These are phyloP conservation scores for Sordaria brevicollis DNA, from an alignment of 495 filamentous ascomycete species.

Conservation along the genomic window DNA sequence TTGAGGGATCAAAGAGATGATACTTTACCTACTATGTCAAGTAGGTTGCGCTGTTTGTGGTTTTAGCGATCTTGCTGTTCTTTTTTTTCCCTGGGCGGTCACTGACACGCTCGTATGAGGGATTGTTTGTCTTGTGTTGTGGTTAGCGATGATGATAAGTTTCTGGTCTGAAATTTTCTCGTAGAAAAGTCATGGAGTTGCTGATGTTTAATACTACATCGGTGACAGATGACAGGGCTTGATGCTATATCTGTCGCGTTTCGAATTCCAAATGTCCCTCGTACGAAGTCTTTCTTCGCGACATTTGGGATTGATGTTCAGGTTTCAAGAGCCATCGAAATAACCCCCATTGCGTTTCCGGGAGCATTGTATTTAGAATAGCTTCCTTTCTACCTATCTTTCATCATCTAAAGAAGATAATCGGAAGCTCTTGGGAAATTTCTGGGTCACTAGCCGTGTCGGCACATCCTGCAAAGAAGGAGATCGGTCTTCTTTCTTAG, in stretches of 20 bases:
- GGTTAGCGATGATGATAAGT: not conserved
- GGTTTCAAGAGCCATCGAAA: not conserved
- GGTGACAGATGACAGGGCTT: not conserved
- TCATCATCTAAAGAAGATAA: not conserved
- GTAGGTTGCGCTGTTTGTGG: not conserved
- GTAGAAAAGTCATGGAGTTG: not conserved
- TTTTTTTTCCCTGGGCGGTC: not conserved
- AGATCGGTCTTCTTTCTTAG: not conserved
- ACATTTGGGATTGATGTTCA: not conserved
- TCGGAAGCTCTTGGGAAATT: not conserved
- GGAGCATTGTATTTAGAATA: not conserved
- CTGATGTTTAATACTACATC: not conserved
- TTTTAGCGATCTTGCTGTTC: not conserved
- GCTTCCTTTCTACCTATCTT: too few relatives aligned
- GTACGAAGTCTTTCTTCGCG: not conserved
- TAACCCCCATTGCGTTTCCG: not conserved
- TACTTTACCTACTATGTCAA: not conserved
- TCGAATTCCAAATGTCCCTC: not conserved
- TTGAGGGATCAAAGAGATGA: not conserved
- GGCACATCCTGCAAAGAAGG: not conserved
- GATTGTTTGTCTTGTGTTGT: not conserved
- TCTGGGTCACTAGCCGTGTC: not conserved
- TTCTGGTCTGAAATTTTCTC: not conserved
- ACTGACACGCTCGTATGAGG: not conserved
- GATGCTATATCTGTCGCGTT: not conserved